Evolutionary conservation across 768 basidiomycete genomes (phyloP), one percentile per base, ranked within the genome.

Genomic region (Mycena olivaceomarginata): DNA sequence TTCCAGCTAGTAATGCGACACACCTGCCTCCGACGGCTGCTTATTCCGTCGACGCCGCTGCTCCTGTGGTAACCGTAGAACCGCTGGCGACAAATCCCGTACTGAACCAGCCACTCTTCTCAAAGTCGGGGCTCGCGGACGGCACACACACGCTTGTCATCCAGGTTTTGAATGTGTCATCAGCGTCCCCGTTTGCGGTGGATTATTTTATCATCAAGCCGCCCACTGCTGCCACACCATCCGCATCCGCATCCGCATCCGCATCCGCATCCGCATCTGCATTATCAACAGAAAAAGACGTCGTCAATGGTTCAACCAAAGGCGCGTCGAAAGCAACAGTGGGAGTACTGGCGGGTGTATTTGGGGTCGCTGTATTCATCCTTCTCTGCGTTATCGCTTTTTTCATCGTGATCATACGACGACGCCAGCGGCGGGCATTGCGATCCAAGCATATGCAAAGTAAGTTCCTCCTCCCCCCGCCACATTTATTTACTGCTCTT

Each of bases 91-190:
- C 73, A 6, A 45, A 69, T 7, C 76, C 82, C 43, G 84, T 89
- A 37, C 80, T 79, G 0, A 85, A 87, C 73, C 90, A 91, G 79
- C 86, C 87, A 11, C 84, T 91, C 65, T 91, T 89, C 80, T 82
- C 84, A 9, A 83, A 86, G 31, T 63, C 78, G 15, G 67, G 81
- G 6, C 79, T 87, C 16, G 77, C 84, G 9, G 70, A 80, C 18
- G 79, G 78, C n/a, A 39, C 76, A 70, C 90, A 91, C 80, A 80
- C 75, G 8, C 78, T 91, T 40, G 78, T 80, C 9, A 86, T 91
- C 75, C 85, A 87, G 67, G 83, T 90, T 22, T 84, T 85, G 1
- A 76, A 79, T 15, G 77, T 78, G 40, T 67, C 64, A 12, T 80
- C 85, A 4, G 76, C 74, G 40, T 81, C 86, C 1, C 89, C 89